Conservation (phyloP, 768 basidiomycete genomes). For the Thelephora ganbajun region DNA sequence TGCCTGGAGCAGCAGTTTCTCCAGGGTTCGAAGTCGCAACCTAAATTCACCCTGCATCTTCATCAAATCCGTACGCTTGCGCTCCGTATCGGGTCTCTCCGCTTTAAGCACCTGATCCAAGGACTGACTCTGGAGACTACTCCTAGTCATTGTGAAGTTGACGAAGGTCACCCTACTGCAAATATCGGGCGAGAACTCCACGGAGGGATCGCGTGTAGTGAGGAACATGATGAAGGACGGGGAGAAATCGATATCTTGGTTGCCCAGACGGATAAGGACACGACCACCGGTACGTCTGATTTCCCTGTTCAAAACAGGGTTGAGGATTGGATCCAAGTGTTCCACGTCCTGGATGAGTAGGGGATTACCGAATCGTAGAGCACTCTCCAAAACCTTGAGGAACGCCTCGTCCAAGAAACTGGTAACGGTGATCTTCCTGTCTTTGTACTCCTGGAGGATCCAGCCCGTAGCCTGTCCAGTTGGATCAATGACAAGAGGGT, state of each 20-base stretch:
- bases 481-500: slow-evolving; percentile 95
- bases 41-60: slow-evolving; percentile 98
- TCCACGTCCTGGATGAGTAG: slow-evolving; percentile 97
- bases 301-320: slow-evolving; percentile 94
- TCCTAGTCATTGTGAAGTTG: slow-evolving; percentile 97
- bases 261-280: slow-evolving; percentile 91
- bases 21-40: slow-evolving; percentile 79
- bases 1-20: slow-evolving; percentile 85
- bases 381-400: slow-evolving; percentile 95
- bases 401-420: slow-evolving; percentile 98
- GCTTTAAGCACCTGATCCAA: slow-evolving; percentile 94
- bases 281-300: slow-evolving; percentile 93
- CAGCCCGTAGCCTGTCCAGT: slow-evolving; percentile 95
- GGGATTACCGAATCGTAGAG: slow-evolving; percentile 97
- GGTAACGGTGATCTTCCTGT: slow-evolving; percentile 94
- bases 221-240: slow-evolving; percentile 99
- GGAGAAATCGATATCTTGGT: slow-evolving; percentile 98
- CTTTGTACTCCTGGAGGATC: slow-evolving; percentile 87
- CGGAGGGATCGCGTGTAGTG: slow-evolving; percentile 90
- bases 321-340: slow-evolving; percentile 92
- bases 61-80: slow-evolving; percentile 91
- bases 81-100: slow-evolving; percentile 92
- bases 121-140: slow-evolving; percentile 96
- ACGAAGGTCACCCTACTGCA: slow-evolving; percentile 95
- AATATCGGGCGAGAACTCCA: slow-evolving; percentile 96